Evolutionary conservation across 805 yeast species (phyloP), one percentile per base, ranked within the genome.

Genomic region (Wickerhamiella domercqiae): DNA sequence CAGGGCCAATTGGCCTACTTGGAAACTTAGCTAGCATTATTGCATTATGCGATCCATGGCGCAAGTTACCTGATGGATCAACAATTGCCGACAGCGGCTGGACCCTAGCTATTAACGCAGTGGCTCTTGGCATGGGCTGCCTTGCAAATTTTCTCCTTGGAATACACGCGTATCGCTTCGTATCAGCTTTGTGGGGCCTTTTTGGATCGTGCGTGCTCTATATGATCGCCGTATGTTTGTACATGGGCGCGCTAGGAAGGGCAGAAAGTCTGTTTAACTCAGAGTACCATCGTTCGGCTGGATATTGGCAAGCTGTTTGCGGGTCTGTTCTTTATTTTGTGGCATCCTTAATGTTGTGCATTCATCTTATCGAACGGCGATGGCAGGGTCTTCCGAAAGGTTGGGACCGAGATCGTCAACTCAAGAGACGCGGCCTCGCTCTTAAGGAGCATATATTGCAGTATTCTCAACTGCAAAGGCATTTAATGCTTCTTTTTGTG

Each of bases 291-390:
- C 56, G 62, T 11, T 61, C 81, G 0, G 76, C 71, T 45, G 94
- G 93, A 2, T 83, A 70, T 52, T 83, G 86, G 84, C 77, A 67
- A 54, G 93, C 83, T 0, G 70, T 71, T 0, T 57, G 77, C 42
- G 79, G 93, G 0, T 65, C 72, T 3, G 59, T 65, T 1, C 56
- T 80, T 19, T 82, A 84, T 54, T 67, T 71, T 41, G 33, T 60
- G 4, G 77, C 86, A 46, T 64, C 75, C 3, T 15, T 63, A 1
- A 53, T 74, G 13, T 60, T 81, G 32, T 39, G 64, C 1, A 43
- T 72, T 4, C 94, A 94, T 2, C 77, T 70, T 49, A 45, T 62
- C 11, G 37, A 63, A 28, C 61, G 67, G 3, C 73, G 70, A 47
- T 79, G 78, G 59, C 79, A 79, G 49, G 28, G 9, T 5, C n/a